These are phyloP conservation scores for Geotrichum australiense DNA, from an alignment of 1,139 yeast genomes.

Conservation along the genomic window DNA sequence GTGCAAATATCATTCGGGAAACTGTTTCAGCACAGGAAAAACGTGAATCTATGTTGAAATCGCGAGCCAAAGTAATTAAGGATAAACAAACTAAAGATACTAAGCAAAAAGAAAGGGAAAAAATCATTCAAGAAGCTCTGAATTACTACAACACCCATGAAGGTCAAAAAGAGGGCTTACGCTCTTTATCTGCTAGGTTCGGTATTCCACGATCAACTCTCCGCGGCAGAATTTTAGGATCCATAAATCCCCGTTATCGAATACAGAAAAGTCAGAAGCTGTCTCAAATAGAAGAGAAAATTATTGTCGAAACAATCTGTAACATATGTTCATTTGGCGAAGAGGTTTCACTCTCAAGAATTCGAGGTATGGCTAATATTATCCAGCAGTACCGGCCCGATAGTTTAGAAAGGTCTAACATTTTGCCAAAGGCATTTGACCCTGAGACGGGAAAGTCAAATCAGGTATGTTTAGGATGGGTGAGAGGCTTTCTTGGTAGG, in stretches of 20 bases:
- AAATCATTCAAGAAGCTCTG: constrained; percentile 14
- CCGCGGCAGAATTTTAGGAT: constrained; percentile 15
- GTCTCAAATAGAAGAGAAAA: constrained; percentile 12
- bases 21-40: constrained; percentile 10
- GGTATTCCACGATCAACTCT: constrained; percentile 17
- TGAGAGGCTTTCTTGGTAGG: constrained; percentile 17
- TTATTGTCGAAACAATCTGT: constrained; percentile 10
- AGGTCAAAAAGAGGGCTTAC: constrained; percentile 12
- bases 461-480: constrained; percentile 18
- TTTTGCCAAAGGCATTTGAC: constrained; percentile 6
- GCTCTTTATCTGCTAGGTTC: constrained; percentile 15
- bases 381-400: constrained; percentile 13
- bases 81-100: constrained; percentile 13
- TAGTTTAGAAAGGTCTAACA: neutral
- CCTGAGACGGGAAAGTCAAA: constrained; percentile 13
- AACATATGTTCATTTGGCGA: constrained; percentile 13
- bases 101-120: constrained; percentile 14
- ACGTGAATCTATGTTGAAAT: constrained; percentile 14
- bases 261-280: constrained; percentile 16
- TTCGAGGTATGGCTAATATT: constrained; percentile 14
- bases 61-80: constrained; percentile 13
- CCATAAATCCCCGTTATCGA: constrained; percentile 9
- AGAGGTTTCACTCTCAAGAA: constrained; percentile 12
- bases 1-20: constrained; percentile 15
- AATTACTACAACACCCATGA: constrained; percentile 11